Evolutionary conservation across 75 land plant species (phyloP).

Genomic region (Cupressus sempervirens): DNA sequence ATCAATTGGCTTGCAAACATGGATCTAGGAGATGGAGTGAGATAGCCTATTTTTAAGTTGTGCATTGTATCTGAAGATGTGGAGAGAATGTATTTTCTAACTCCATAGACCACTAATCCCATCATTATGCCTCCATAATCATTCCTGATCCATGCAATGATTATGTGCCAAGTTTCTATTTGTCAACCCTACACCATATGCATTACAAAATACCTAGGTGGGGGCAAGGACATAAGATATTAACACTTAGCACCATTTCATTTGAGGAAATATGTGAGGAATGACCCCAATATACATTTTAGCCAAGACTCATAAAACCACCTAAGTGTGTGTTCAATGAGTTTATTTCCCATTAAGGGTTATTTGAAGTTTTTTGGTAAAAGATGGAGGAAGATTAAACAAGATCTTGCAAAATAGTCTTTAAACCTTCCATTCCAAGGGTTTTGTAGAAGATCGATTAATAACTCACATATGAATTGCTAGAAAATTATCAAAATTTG

Average conservation of each 20-base stretch:
- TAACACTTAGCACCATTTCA: conserved; percentile 69
- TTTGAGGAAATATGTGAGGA: too few relatives aligned
- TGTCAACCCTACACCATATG: conserved; percentile 78
- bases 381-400: too few relatives aligned
- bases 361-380: too few relatives aligned
- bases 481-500: too few relatives aligned
- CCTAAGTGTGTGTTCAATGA: conserved; percentile 53
- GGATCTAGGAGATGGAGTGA: conserved; percentile 69
- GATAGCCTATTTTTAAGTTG: conserved; percentile 67
- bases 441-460: too few relatives aligned
- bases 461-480: too few relatives aligned
- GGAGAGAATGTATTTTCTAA: conserved; percentile 58
- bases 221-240: conserved; percentile 63
- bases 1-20: conserved; percentile 67
- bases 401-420: too few relatives aligned
- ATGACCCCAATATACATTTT: conserved; percentile 44
- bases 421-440: too few relatives aligned
- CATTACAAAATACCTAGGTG: conserved; percentile 70
- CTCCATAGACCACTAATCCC: conserved; percentile 60
- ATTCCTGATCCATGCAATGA: conserved; percentile 62
- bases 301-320: conserved; percentile 37
- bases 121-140: conserved; percentile 57
- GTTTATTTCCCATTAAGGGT: too few relatives aligned
- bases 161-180: conserved; percentile 79
- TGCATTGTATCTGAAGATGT: conserved; percentile 79